A percentile compares a stretch with the other conserved stretches of the same genome.
phyloP scores from a whole-genome alignment of 2,329 filamentous ascomycete species.

The Sporothrix dimorphospora region DNA sequence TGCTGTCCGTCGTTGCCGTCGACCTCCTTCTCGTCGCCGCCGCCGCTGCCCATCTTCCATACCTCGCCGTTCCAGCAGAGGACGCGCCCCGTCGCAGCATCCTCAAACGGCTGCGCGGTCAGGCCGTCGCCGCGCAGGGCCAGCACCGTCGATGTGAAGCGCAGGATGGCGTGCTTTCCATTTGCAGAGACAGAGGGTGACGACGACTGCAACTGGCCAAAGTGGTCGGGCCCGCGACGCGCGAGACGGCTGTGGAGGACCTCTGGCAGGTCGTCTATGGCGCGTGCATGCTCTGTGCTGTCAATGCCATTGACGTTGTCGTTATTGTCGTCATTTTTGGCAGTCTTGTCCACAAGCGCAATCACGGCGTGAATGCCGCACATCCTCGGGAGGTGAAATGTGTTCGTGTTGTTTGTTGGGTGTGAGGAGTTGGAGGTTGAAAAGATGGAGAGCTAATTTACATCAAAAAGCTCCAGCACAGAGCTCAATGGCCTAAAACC shows the following conservation, averaged over 20 bases:
- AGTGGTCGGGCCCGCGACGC: conserved; percentile 64
- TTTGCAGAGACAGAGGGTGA: conserved; percentile 36
- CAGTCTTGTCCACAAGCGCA: conserved; percentile 39
- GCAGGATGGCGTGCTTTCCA: conserved; percentile 47
- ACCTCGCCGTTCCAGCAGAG: conserved; percentile 98
- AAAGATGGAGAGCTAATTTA: neutral
- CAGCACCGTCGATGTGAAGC: conserved; percentile 83
- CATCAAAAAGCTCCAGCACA: neutral
- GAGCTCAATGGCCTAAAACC: neutral
- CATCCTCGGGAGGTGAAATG: conserved; percentile 46
- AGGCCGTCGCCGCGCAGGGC: conserved; percentile 77
- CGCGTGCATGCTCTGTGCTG: neutral
- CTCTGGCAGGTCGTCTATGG: conserved; percentile 36
- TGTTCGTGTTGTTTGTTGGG: neutral
- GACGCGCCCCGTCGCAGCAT: conserved; percentile 60
- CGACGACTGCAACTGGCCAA: conserved; percentile 46
- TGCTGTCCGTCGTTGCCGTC: conserved; percentile 75
- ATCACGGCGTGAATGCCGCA: conserved; percentile 64
- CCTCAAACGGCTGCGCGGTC: conserved; percentile 72
- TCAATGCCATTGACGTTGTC: conserved; percentile 33
- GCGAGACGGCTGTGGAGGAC: conserved; percentile 51
- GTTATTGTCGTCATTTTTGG: conserved; percentile 1
- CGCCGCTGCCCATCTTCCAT: conserved; percentile 60
- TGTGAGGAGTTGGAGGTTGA: neutral
- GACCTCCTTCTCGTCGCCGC: conserved; percentile 38